These are phyloP conservation scores for Pisolithus orientalis DNA, from an alignment of 768 basidiomycete genomes.

Conservation along the genomic window DNA sequence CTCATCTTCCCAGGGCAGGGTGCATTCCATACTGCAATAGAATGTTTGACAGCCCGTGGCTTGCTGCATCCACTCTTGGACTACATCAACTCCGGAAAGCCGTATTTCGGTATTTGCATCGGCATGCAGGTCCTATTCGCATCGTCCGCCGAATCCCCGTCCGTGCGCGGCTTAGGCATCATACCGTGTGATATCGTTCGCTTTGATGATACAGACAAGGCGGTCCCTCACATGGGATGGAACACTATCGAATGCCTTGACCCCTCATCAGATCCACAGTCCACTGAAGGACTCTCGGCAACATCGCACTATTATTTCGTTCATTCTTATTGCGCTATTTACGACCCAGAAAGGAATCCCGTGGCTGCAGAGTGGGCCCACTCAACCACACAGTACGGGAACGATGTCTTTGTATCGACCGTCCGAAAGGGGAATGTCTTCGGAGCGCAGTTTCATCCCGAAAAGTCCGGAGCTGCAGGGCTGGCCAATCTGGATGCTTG, in stretches of 20 bases:
- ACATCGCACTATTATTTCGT: slow-evolving; percentile 91
- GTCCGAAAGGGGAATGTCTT: slow-evolving; percentile 83
- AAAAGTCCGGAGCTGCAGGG: slow-evolving; percentile 90
- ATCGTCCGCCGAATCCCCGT: slow-evolving; percentile 74
- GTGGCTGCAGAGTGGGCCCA: slow-evolving; percentile 71
- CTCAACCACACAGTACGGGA: slow-evolving; percentile 90
- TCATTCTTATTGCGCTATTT: slow-evolving; percentile 87
- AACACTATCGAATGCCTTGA: slow-evolving; percentile 65
- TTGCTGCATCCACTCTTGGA: slow-evolving; percentile 72
- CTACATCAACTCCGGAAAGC: slow-evolving; percentile 83
- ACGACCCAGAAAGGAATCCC: slow-evolving; percentile 48
- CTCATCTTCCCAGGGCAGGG: slow-evolving; percentile 98
- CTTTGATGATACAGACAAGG: slow-evolving; percentile 68
- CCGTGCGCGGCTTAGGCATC: slow-evolving; percentile 66
- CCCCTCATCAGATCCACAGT: slow-evolving; percentile 25
- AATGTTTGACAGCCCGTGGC: slow-evolving; percentile 63
- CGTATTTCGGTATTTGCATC: slow-evolving; percentile 98
- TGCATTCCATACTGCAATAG: slow-evolving; percentile 83
- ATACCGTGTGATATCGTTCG: slow-evolving; percentile 76
- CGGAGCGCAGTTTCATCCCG: slow-evolving; percentile 95
- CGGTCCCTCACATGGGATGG: slow-evolving; percentile 99
- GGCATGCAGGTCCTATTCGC: slow-evolving; percentile 96
- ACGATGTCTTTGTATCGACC: slow-evolving; percentile 82
- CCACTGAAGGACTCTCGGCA: slow-evolving; percentile 42
- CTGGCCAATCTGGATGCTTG: slow-evolving; percentile 74